These are phyloP conservation scores for Tilletia setariae DNA, from an alignment of 1,284 basidiomycete species.

Conservation along the genomic window DNA sequence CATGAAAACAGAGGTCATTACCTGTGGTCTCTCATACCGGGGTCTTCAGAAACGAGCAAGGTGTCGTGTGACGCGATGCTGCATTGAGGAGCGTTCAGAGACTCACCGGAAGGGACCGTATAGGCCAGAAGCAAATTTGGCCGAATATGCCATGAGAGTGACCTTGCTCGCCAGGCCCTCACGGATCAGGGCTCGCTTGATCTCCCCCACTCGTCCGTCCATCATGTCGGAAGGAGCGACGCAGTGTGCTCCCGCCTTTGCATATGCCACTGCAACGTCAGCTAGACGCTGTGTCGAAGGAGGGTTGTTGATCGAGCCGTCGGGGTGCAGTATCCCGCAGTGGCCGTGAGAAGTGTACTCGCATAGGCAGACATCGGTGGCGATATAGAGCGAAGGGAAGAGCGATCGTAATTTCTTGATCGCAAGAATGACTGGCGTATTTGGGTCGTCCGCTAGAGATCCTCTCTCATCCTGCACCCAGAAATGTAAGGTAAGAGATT, in stretches of 20 bases:
- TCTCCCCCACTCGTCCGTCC: conserved; percentile 87
- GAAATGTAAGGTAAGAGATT: background rate
- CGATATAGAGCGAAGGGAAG: conserved; percentile 71
- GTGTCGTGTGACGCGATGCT: too few species aligned
- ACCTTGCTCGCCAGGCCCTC: conserved; percentile 68
- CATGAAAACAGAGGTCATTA: background rate
- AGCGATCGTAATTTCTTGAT: conserved; percentile 72
- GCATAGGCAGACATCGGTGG: conserved; percentile 96
- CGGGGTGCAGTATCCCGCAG: conserved; percentile 75
- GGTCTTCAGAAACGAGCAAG: background rate
- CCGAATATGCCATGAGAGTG: conserved; percentile 95
- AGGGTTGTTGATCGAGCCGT: conserved; percentile 65
- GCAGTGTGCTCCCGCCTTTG: conserved; percentile 89
- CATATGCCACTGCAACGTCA: conserved; percentile 87
- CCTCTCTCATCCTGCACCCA: conserved; percentile 68
- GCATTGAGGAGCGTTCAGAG: background rate
- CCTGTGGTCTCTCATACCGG: background rate
- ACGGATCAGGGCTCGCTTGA: conserved; percentile 81
- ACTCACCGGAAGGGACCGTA: conserved; percentile 93
- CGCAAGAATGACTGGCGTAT: conserved; percentile 88
- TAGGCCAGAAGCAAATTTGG: conserved; percentile 93
- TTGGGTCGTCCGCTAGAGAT: conserved; percentile 80
- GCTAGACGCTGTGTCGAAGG: conserved; percentile 72
- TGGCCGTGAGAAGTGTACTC: conserved; percentile 99
- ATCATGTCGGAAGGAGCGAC: conserved; percentile 99